These are phyloP conservation scores for Huntiella omanensis DNA, from an alignment of 2,329 filamentous ascomycete species.

Conservation along the genomic window DNA sequence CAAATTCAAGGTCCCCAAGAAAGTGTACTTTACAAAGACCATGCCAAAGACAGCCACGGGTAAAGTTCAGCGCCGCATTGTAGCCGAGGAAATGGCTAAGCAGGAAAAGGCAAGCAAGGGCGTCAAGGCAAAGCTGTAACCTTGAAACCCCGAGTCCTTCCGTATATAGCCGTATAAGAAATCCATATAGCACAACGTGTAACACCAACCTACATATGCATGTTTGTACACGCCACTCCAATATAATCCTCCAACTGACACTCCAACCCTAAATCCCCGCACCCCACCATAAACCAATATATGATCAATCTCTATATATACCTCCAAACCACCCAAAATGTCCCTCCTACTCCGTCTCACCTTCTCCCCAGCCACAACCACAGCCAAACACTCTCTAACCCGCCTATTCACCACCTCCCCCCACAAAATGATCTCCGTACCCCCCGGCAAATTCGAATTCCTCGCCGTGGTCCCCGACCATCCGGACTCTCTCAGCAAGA, in stretches of 20 bases:
- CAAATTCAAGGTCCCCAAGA: conserved; percentile 74
- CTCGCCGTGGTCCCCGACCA: conserved; percentile 52
- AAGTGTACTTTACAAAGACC: conserved; percentile 64
- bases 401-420: neutral
- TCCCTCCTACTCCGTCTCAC: neutral
- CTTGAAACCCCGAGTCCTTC: neutral
- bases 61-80: conserved; percentile 70
- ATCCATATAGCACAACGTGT: neutral
- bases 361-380: neutral
- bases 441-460: conserved; percentile 36
- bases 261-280: neutral
- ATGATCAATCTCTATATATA: neutral
- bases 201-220: neutral
- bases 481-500: conserved; percentile 38
- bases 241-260: neutral
- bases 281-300: neutral
- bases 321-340: neutral
- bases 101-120: conserved; percentile 30
- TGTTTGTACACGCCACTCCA: neutral
- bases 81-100: conserved; percentile 72
- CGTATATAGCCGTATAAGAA: neutral
- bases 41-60: conserved; percentile 90
- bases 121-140: neutral
- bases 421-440: conserved; percentile 16
- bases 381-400: neutral